phyloP scores from a whole-genome alignment of 2,329 filamentous ascomycete genomes.

The Phoma sp. region DNA sequence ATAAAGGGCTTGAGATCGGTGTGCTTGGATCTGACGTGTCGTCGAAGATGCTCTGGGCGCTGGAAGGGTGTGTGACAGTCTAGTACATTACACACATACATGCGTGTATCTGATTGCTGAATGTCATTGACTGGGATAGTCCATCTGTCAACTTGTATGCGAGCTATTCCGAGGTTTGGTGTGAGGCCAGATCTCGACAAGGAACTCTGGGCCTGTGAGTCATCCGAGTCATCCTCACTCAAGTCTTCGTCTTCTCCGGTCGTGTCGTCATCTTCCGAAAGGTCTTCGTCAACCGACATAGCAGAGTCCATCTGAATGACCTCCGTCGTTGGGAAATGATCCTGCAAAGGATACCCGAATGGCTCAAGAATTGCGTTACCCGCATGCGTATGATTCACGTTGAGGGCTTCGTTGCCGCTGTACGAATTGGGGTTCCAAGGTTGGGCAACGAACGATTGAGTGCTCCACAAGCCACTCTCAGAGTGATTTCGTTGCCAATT shows the following conservation, averaged over 20 bases:
- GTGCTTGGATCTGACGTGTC: constrained; percentile 33
- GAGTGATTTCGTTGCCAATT: constrained; percentile 10
- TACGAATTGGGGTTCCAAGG: constrained; percentile 6
- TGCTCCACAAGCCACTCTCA: constrained; percentile 4
- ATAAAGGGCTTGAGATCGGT: background rate
- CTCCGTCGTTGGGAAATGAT: background rate
- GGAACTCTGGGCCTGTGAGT: background rate
- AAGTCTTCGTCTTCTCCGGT: constrained; percentile 6
- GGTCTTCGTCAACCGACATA: background rate
- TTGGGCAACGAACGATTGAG: constrained; percentile 8
- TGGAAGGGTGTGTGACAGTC: constrained; percentile 17
- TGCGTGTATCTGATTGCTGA: constrained; percentile 11
- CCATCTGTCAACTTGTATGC: constrained; percentile 26
- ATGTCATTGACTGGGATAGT: background rate
- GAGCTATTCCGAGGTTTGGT: background rate
- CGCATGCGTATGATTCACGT: background rate
- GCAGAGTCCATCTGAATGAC: background rate
- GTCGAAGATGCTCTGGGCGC: constrained; percentile 31
- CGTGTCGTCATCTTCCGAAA: background rate
- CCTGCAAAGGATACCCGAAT: background rate
- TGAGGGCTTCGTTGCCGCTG: background rate
- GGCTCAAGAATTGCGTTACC: background rate
- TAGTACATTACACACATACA: constrained; percentile 13
- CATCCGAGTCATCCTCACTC: constrained; percentile 1
- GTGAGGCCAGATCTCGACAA: background rate